Conservation (phyloP, 1,284 basidiomycete species). For the Xerocomus amazonicus region DNA sequence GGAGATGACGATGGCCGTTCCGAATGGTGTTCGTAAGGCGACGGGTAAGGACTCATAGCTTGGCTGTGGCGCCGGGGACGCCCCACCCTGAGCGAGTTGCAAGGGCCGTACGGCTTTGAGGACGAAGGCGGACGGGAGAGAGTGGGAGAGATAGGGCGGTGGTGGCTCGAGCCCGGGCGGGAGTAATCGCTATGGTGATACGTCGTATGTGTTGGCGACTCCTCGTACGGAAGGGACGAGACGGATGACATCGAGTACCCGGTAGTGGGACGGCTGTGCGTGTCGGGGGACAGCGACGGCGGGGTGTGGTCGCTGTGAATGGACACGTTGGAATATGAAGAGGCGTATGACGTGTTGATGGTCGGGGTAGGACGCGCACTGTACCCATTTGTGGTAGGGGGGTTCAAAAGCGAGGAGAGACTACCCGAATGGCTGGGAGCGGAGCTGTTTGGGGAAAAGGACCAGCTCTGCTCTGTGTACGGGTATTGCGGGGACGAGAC, state of each 20-base stretch:
- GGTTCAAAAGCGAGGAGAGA: conserved; percentile 76
- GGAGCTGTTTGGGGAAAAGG: conserved; percentile 51
- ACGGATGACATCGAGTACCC: conserved; percentile 80
- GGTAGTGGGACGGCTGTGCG: conserved; percentile 66
- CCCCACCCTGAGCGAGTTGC: conserved; percentile 59
- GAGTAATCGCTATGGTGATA: conserved; percentile 58
- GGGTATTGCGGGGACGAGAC: conserved; percentile 57
- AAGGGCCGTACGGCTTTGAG: conserved; percentile 47
- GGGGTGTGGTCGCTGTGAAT: conserved; percentile 64
- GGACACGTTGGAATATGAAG: conserved; percentile 63
- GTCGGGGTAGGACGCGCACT: conserved; percentile 53
- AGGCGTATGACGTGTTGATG: conserved; percentile 67
- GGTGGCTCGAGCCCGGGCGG: conserved; percentile 68
- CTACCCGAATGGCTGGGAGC: conserved; percentile 65
- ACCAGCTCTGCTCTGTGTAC: conserved; percentile 58
- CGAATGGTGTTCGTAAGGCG: conserved; percentile 67
- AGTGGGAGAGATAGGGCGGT: conserved; percentile 57
- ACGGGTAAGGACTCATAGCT: conserved; percentile 78
- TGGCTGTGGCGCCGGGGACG: conserved; percentile 73
- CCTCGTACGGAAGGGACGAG: conserved; percentile 68
- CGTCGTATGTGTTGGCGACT: conserved; percentile 44
- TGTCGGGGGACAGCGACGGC: conserved; percentile 72
- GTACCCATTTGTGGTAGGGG: conserved; percentile 53
- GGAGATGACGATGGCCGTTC: conserved; percentile 70
- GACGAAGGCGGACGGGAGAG: conserved; percentile 63